Evolutionary conservation across 2,329 filamentous ascomycete species (phyloP), one percentile per base, ranked within the genome.

Genomic region (Coniochaeta hoffmannii): DNA sequence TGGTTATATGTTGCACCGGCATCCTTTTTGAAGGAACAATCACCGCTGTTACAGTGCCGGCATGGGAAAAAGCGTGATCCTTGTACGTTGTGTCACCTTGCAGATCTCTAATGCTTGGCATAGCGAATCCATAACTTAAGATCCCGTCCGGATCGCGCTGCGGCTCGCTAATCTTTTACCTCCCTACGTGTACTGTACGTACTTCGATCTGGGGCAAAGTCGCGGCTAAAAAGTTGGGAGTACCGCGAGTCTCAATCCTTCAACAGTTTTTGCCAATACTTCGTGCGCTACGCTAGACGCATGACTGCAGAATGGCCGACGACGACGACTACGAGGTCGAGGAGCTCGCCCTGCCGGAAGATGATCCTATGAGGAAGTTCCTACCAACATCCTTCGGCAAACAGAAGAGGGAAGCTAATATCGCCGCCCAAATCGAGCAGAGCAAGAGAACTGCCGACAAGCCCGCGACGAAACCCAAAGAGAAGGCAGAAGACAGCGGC

Each of bases 351-450:
- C 64, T 86, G 58, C 77, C 79, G 32, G 74, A 73, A 19, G 82
- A 90, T 66, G 87, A 90, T 60, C 85, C 86, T 38, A 81, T 93
- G 77, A 81, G 86, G 65, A 80, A 83, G 53, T 95, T 91, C 66
- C 74, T 97, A 58, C 92, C 93, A 0, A 78, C 85, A 2, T 83
- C 89, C 0, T 97, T 97, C 68, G 93, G 93, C 53, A 96, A 93
- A 69, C 87, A 88, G 68, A 79, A 84, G 35, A 86, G 83, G 63
- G 82, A 86, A 60, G 76, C 88, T 63, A 84, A 96, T 70, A 78
- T 93, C 60, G 82, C 85, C 54, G 86, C 86, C 56, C 92, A 96
- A 71, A 88, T 97, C 61, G 85, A 93, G 64, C 82, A 85, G 63
- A 89, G 86, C 63, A 88, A 87, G 67, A 80, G 92, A 67, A 71